Percentiles rank a stretch among this genome's conserved stretches.
Conservation (phyloP, 345 rosid genomes). For the Populus ilicifolia region DNA sequence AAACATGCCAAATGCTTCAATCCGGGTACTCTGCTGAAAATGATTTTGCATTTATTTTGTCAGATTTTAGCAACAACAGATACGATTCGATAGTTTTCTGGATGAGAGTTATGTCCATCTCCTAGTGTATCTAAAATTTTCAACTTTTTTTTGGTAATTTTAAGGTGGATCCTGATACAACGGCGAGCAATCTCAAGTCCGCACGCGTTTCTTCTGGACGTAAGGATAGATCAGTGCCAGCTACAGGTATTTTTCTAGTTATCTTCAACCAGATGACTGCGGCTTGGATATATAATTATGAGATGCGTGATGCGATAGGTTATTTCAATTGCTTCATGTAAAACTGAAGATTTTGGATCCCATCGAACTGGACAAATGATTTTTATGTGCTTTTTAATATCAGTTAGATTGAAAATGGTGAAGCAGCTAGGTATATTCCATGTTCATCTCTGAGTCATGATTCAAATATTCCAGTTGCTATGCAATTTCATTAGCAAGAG, state of each 20-base stretch:
- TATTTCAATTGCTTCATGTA: neutral
- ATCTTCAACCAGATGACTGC: neutral
- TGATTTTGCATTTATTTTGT: neutral
- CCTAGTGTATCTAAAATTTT: neutral
- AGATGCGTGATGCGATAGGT: neutral
- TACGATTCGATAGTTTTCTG: neutral
- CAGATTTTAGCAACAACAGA: neutral
- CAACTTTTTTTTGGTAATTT: neutral
- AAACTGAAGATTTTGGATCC: neutral
- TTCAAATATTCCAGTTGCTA: neutral
- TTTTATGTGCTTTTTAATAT: neutral
- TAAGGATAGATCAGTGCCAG: conserved; percentile 38
- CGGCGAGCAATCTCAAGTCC: conserved; percentile 16
- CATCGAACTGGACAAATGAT: neutral
- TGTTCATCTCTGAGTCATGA: neutral
- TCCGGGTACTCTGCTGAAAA: conserved; percentile 26
- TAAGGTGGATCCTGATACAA: conserved; percentile 31
- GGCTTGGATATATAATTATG: neutral
- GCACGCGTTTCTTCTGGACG: conserved; percentile 25
- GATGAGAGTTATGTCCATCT: neutral
- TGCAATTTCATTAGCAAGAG: neutral
- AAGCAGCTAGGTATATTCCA: neutral
- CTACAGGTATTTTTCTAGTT: conserved; percentile 39
- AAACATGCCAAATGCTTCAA: conserved; percentile 20
- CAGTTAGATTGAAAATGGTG: neutral